Evolutionary conservation across 2,329 filamentous ascomycete species (phyloP).

Genomic region (Colletotrichum nymphaeae): DNA sequence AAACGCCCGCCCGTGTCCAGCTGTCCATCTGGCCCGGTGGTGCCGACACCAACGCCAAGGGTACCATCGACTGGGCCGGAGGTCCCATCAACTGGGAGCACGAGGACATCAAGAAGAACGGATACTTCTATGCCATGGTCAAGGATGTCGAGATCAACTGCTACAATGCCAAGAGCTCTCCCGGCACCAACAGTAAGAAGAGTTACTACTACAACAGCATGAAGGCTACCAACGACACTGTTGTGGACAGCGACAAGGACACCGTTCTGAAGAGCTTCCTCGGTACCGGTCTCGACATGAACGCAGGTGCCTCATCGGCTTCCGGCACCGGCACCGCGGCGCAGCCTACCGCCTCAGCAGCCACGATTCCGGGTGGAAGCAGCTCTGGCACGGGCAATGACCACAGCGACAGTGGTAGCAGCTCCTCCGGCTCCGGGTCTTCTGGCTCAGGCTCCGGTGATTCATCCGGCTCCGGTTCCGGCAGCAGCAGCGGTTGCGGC

Average conservation of each 20-base stretch:
- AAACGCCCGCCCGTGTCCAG: conserved; percentile 91
- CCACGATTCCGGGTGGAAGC: conserved; percentile 46
- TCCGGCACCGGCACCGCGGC: conserved; percentile 36
- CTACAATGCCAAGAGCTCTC: conserved; percentile 72
- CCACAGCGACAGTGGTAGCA: conserved; percentile 40
- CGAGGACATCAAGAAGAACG: conserved; percentile 81
- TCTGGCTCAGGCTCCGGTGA: conserved; percentile 35
- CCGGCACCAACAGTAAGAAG: conserved; percentile 76
- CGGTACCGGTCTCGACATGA: conserved; percentile 84
- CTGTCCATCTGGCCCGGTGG: conserved; percentile 97
- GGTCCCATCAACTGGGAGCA: conserved; percentile 89
- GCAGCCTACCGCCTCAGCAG: conserved; percentile 23
- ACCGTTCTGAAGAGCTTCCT: conserved; percentile 83
- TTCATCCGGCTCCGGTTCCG: conserved; percentile 25
- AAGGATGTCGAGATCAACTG: conserved; percentile 84
- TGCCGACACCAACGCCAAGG: conserved; percentile 79
- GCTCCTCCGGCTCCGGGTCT: conserved; percentile 37
- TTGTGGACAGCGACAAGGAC: conserved; percentile 78
- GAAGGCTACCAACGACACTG: conserved; percentile 78
- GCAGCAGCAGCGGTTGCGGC: conserved; percentile 46
- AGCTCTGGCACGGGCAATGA: conserved; percentile 41
- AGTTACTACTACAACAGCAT: conserved; percentile 81
- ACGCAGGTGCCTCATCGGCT: conserved; percentile 47
- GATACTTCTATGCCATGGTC: conserved; percentile 90
- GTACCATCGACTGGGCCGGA: conserved; percentile 92